A percentile compares a stretch with the other conserved stretches of the same genome.
phyloP scores from a whole-genome alignment of 164 flowering plant genomes.

The Pachysandra terminalis region DNA sequence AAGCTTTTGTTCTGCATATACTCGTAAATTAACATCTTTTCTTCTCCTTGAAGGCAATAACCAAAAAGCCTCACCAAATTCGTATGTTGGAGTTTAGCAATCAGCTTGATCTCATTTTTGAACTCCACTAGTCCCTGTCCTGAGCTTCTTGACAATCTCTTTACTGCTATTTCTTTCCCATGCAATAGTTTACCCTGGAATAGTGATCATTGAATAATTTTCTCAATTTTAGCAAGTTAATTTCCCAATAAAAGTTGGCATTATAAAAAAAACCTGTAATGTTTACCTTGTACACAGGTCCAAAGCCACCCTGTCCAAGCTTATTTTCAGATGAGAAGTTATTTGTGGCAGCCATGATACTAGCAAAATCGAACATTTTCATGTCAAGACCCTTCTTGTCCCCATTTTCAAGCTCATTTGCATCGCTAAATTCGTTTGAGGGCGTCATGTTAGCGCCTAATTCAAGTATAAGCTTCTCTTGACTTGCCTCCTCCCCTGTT shows the following conservation, averaged over 20 bases:
- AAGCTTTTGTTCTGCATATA: conserved; percentile 32
- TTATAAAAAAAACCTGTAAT: neutral
- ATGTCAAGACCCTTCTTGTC: conserved; percentile 3
- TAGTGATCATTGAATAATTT: neutral
- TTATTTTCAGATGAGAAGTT: conserved; percentile 22
- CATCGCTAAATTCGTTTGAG: neutral
- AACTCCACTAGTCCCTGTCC: conserved; percentile 33
- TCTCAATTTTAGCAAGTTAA: neutral
- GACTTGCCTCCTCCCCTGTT: neutral
- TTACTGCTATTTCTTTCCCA: conserved; percentile 31
- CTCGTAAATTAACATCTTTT: conserved; percentile 22
- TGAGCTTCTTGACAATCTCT: conserved; percentile 24
- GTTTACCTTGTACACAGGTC: conserved; percentile 35
- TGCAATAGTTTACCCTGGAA: conserved; percentile 23
- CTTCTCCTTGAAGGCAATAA: conserved; percentile 23
- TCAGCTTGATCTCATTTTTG: conserved; percentile 25
- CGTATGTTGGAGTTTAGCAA: conserved; percentile 35
- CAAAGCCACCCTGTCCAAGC: conserved; percentile 42
- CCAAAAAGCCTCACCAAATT: conserved; percentile 32
- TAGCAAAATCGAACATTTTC: conserved; percentile 13
- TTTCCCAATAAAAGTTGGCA: neutral
- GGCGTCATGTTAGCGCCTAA: neutral
- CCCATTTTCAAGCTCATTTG: neutral
- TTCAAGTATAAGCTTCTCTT: conserved; percentile 5
- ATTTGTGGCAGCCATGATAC: conserved; percentile 20